phyloP scores from a whole-genome alignment of 164 flowering plant genomes.

The Akebia trifoliata region DNA sequence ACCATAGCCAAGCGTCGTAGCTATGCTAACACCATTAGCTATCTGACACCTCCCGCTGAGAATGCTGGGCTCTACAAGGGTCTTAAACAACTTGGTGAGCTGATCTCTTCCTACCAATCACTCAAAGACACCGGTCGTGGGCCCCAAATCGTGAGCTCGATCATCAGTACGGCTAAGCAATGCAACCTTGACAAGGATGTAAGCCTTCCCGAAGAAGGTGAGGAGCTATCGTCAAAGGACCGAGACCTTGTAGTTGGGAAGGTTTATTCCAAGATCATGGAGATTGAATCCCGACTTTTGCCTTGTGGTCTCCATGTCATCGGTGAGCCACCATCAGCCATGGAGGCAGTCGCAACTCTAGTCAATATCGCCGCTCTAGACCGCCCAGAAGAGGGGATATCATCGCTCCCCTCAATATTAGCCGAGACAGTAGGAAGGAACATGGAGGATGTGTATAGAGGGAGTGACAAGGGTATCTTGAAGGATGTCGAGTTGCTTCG shows the following conservation, averaged over 20 bases:
- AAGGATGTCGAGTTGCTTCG: conserved; percentile 85
- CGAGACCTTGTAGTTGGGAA: conserved; percentile 90
- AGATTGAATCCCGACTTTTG: conserved; percentile 87
- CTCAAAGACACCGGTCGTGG: conserved; percentile 95
- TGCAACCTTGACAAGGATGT: conserved; percentile 99
- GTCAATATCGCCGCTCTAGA: conserved; percentile 97
- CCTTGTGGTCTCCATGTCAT: conserved; percentile 98
- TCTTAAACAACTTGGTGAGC: conserved; percentile 91
- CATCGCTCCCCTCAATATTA: conserved; percentile 69
- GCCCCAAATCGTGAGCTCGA: conserved; percentile 85
- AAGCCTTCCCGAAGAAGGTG: conserved; percentile 87
- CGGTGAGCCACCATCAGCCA: conserved; percentile 97
- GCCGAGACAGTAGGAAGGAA: conserved; percentile 75
- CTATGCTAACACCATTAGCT: conserved; percentile 98
- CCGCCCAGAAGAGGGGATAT: conserved; percentile 82
- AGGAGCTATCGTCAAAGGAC: conserved; percentile 57
- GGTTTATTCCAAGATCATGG: conserved; percentile 97
- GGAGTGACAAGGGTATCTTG: conserved; percentile 78
- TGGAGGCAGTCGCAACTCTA: conserved; percentile 98
- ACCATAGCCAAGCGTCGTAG: conserved; percentile 97
- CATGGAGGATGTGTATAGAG: conserved; percentile 84
- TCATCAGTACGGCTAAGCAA: conserved; percentile 93
- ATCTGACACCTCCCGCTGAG: conserved; percentile 99
- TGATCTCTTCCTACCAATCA: conserved; percentile 91
- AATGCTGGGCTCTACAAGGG: conserved; percentile 99